These are phyloP conservation scores for Rhizopus arrhizus DNA, from an alignment of 371 early-diverging fungal genomes.

Conservation along the genomic window DNA sequence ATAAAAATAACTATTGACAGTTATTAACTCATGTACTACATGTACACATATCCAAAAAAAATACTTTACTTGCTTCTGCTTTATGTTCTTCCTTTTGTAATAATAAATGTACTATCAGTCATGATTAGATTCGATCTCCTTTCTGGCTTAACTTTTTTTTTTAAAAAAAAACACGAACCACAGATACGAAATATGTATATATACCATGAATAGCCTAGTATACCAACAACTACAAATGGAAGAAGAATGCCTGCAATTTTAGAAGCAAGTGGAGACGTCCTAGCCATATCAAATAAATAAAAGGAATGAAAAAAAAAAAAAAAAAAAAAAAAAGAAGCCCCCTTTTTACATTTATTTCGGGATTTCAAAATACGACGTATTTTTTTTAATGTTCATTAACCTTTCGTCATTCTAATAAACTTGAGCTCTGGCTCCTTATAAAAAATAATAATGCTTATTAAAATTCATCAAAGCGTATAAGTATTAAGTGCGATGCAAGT, in stretches of 20 bases:
- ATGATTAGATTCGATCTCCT: not conserved
- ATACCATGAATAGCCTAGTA: constrained; percentile 55
- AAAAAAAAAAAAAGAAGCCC: constrained; percentile 4
- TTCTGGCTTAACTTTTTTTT: not conserved
- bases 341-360: constrained; percentile 5
- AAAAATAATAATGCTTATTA: too few relatives aligned
- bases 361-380: not conserved
- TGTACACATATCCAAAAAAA: too few relatives aligned
- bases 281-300: constrained; percentile 20
- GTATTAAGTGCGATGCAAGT: too few relatives aligned
- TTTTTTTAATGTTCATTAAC: too few relatives aligned
- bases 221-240: constrained; percentile 38
- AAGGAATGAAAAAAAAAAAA: not conserved
- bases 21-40: not conserved
- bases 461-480: too few relatives aligned
- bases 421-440: too few relatives aligned
- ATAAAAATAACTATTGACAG: constrained; percentile 43
- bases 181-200: constrained; percentile 57
- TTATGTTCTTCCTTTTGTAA: constrained; percentile 18
- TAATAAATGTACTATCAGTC: constrained; percentile 12
- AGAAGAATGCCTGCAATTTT: constrained; percentile 31
- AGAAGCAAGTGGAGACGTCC: constrained; percentile 22
- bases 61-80: constrained; percentile 37
- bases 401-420: too few relatives aligned
- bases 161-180: constrained; percentile 34